Evolutionary conservation across 306 rosid genomes (phyloP), one percentile per base, ranked within the genome.

Genomic region (Fragaria iinumae): DNA sequence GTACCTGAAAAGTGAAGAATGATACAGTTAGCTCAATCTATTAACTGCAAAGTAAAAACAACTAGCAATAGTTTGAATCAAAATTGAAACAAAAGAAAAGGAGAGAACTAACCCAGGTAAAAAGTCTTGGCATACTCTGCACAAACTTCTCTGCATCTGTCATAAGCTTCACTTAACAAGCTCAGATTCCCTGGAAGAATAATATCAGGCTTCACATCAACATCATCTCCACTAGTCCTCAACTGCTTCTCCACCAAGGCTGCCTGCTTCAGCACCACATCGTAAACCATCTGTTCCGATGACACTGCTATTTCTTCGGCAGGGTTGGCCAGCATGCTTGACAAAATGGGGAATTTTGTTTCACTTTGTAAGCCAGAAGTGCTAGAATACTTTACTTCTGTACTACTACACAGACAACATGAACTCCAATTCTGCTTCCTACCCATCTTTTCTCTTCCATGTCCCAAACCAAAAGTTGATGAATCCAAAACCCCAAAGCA

Each of bases 51-150:
- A 38, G 50, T 36, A 8, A 48, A 50, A 53, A 12, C 34, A 27
- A 14, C 39, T 5, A 13, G 49, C 36, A 50, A 50, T 27, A 21
- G 41, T 48, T 14, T 47, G 39, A 36, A 62, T 55, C 17, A 7
- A 50, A 34, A 48, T 11, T 23, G 18, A 38, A 25, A 23, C 7
- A 39, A 39, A 39, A 39, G 1, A 39, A 44, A 68, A 70, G 34
- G 86, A 79, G 57, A 60, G 41, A 63, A 70, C 39, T 44, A 80
- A 93, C 98, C 98, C 44, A 93, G 82, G 76, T 91, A 91, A 80
- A 93, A 93, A 3, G 98, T 93, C 79, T 93, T 93, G 59, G 98
- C 98, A 86, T 93, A 93, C 76, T 93, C 98, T 79, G 98, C 93
- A 73, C 98, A 93, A 25, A 93, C 93, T 81, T 91, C 90, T 62